Evolutionary conservation across 75 land plant species (phyloP), one percentile per base, ranked within the genome.

Genomic region (Isoetes taiwanensis): DNA sequence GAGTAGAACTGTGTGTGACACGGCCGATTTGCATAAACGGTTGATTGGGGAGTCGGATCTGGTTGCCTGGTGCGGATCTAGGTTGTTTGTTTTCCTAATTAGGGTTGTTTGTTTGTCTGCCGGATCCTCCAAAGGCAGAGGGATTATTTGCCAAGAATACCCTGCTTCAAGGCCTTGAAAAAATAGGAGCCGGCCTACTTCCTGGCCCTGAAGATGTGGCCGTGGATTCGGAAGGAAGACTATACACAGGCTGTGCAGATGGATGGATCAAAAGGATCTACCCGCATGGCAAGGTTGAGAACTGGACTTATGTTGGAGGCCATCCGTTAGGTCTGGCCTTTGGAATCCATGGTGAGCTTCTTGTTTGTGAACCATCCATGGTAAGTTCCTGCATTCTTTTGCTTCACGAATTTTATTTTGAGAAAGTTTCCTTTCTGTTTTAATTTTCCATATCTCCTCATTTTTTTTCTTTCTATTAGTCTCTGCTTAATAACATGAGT

Each of bases 221-320:
- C 0, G 76, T 79, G 42, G 86, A 90, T 50, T 28, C 71, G 8
- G 31, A 54, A 11, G 38, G 58, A 3, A 19, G 46, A 12, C 30
- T 85, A 0, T 90, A 79, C 73, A 75, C 82, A 0, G 79, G 81
- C 8, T 76, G 80, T 19, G 40, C 21, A 0, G 91, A 90, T 57
- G 96, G 96, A 3, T 85, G 86, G 96, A 59, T 90, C 14, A 82
- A 64, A 64, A 57, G 80, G 17, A 55, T 85, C 39, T 38, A 42
- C 12, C n/a, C 54, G 0, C 28, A 31, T 42, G 43, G 65, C 1
- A 8, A 0, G 33, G 79, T 86, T n/a, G 72, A 78, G 69, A 58
- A 78, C 28, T 80, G 76, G 79, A 63, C 54, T 8, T 31, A 43
- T 21, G 75, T 76, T 10, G 82, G 85, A 11, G 91, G 86, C 0